Base-by-base conservation (phyloP, 257 asterid species). In the Henckelia pumila region DNA sequence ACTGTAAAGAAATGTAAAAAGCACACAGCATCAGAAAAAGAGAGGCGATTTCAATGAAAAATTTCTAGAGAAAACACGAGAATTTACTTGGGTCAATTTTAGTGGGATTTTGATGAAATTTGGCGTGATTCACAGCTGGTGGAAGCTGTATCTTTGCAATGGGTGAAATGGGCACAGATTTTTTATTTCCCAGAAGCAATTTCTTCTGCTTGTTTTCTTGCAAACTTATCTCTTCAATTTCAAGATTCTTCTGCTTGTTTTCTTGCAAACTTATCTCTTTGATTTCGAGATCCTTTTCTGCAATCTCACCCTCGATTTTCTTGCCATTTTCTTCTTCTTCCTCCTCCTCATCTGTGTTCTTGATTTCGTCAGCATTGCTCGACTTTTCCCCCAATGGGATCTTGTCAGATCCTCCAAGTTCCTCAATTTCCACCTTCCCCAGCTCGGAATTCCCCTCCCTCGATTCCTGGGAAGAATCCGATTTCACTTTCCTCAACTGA, bases 41-140 rank as follows among this genome's bases (percentile, higher is more conserved):
- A 11, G 19, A 23, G 7, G 22, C n/a, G n/a, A n/a, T n/a, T 29
- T 11, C 13, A 58, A 30, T 37, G 16, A 14, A 25, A 10, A 8
- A 71, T 17, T 28, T 24, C 19, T 10, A 52, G 23, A 44, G 35
- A 57, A 30, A 59, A 63, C n/a, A 16, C 1, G 9, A 35, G 5
- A 30, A 64, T 73, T 81, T 74, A 88, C 95, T 74, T 76, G 85
- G 76, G 63, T 72, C 79, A 59, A 53, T 61, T 64, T 70, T 85
- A 50, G 85, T 13, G 72, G 89, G 80, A 71, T 14, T 75, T 62
- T 79, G 84, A 61, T 75, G 81, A 71, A 63, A 23, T 73, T 73
- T 81, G 73, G 77, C 74, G 69, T 71, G 71, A 63, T 77, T 68
- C 53, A 68, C 71, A 71, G 73, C 3, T 50, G 90, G 71, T 17